These are phyloP conservation scores for Sequoia sempervirens DNA, from an alignment of 75 land plant species.

Conservation along the genomic window DNA sequence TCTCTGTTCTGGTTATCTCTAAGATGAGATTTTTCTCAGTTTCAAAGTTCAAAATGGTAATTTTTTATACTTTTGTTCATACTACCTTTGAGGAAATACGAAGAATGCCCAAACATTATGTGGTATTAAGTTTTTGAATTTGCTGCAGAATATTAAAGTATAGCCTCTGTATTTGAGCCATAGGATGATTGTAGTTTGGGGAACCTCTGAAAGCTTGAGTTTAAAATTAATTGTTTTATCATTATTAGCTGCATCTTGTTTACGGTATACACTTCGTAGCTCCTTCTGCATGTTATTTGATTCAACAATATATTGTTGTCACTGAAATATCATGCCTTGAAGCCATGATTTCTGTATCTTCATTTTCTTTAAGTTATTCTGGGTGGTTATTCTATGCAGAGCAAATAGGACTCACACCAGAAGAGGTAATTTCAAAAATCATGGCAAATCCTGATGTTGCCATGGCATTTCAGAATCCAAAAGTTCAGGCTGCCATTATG, in stretches of 20 bases:
- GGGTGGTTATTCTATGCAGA: constrained; percentile 45
- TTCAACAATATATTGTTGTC: background rate
- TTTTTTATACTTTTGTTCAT: background rate
- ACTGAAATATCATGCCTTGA: background rate
- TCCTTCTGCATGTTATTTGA: background rate
- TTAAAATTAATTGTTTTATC: background rate
- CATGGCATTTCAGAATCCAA: constrained; percentile 93
- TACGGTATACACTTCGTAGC: background rate
- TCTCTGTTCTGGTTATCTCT: background rate
- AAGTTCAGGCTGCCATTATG: constrained; percentile 94
- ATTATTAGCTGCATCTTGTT: background rate
- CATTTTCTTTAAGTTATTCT: background rate
- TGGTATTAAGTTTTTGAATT: background rate
- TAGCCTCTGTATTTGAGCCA: background rate
- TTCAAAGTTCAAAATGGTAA: background rate
- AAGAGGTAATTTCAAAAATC: constrained; percentile 93
- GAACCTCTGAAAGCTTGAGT: background rate
- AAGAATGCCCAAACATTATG: background rate
- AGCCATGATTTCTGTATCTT: background rate
- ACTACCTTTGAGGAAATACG: background rate
- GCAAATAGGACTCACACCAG: constrained; percentile 94
- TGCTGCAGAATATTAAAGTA: background rate
- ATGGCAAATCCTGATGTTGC: constrained; percentile 98
- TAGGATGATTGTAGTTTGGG: background rate
- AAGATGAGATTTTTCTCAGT: background rate